Evolutionary conservation across 768 basidiomycete genomes (phyloP).

Genomic region (Polyporus arcularius): DNA sequence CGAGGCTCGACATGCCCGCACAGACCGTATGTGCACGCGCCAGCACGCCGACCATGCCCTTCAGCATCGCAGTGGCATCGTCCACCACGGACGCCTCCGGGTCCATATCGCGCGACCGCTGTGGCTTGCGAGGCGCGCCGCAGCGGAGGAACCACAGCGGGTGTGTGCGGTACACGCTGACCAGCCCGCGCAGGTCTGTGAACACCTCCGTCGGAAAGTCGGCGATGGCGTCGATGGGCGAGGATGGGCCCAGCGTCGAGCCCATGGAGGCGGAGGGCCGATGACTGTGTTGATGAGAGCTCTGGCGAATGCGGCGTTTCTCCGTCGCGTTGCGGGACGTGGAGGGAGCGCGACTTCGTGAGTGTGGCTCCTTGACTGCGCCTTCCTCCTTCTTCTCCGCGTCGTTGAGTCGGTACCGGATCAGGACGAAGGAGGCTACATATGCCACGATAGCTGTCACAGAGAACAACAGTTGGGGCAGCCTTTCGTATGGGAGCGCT

Average conservation of each 20-base stretch:
- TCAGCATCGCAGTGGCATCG: slow-evolving; percentile 5
- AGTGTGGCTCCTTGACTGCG: neutral
- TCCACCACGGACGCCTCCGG: slow-evolving; percentile 5
- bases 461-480: neutral
- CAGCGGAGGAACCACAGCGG: slow-evolving; percentile 18
- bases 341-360: neutral
- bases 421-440: slow-evolving; percentile 55
- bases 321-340: neutral
- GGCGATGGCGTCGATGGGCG: slow-evolving; percentile 15
- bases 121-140: neutral
- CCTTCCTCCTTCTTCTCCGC: slow-evolving; percentile 35
- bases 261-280: slow-evolving; percentile 3
- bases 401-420: slow-evolving; percentile 54
- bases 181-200: slow-evolving; percentile 22
- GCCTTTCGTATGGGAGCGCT: no score
- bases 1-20: slow-evolving; percentile 21
- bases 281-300: neutral
- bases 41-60: slow-evolving; percentile 22
- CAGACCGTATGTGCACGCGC: slow-evolving; percentile 23
- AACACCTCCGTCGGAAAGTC: slow-evolving; percentile 13
- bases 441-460: slow-evolving; percentile 48
- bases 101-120: neutral
- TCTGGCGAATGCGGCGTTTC: slow-evolving; percentile 1
- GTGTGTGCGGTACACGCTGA: slow-evolving; percentile 21
- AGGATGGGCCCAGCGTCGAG: neutral